A percentile compares a stretch with the other conserved stretches of the same genome.
Evolutionary conservation across 441 rosid species (phyloP).

Genomic region (Jatropha multifida): DNA sequence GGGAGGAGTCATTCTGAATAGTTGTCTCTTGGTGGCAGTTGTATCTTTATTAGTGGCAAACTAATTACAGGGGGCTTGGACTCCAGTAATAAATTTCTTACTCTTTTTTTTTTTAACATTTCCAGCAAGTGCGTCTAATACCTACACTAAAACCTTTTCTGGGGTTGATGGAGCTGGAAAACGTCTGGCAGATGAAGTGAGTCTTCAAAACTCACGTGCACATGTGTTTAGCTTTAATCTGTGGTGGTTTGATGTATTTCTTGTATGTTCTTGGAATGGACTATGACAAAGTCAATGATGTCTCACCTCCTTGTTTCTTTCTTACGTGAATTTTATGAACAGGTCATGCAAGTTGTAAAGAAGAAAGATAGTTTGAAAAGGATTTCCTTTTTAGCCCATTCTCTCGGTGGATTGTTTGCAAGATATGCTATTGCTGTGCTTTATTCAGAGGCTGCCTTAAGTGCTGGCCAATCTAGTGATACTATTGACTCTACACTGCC

Average conservation of each 20-base stretch:
- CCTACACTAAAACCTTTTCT: constrained; percentile 69
- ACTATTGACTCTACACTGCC: constrained; percentile 30
- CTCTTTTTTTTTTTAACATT: constrained; percentile 14
- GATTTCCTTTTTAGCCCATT: constrained; percentile 92
- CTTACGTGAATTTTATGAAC: constrained; percentile 21
- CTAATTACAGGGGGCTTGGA: neutral
- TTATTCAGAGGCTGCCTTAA: constrained; percentile 41
- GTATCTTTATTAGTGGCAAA: neutral
- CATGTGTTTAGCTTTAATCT: constrained; percentile 11
- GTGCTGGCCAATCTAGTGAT: constrained; percentile 29
- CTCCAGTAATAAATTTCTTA: constrained; percentile 8
- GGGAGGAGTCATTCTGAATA: too few relatives aligned
- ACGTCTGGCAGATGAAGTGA: constrained; percentile 88
- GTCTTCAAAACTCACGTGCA: constrained; percentile 26
- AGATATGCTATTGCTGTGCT: constrained; percentile 78
- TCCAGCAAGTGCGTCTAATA: constrained; percentile 83
- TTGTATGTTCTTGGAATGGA: neutral
- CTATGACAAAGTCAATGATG: constrained; percentile 15
- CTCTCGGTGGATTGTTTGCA: constrained; percentile 97
- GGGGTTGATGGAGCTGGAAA: constrained; percentile 93
- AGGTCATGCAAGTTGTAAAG: constrained; percentile 72
- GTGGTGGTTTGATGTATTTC: neutral
- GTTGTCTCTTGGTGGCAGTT: neutral
- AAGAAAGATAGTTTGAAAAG: constrained; percentile 64
- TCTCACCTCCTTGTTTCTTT: constrained; percentile 3